Base-by-base conservation (phyloP, 2,329 filamentous ascomycete genomes). In the Ceratocystis huliohia region DNA sequence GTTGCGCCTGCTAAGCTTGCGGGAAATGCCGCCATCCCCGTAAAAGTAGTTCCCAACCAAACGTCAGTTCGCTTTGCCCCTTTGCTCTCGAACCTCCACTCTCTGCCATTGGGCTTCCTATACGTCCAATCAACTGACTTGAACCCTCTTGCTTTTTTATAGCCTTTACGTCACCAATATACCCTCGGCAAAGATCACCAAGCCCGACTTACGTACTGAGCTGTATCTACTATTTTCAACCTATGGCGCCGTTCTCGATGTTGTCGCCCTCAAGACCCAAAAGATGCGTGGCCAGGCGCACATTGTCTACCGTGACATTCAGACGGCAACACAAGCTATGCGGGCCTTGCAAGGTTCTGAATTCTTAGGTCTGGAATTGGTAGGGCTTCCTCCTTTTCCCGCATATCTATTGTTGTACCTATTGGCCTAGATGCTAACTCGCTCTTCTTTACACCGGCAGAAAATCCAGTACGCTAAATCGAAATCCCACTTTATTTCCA, bases 231-330 rank as follows among this genome's bases (percentile, higher is more conserved):
- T 97, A 13, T 97, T 97, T 75, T 91, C 91, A 10, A 96, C 91
- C 15, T 96, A 96, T 74, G 94, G 94, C 50, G 86, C 91, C 0
- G 88, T 99, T 17, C 84, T 99, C 67, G 94, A 99, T 74, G 84
- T 99, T 22, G 88, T 96, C 62, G 89, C 90, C 37, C 80, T 96
- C 71, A 95, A 91, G 78, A 96, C 90, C 1, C 81, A 82, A 75
- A 91, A 91, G 78, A 96, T 97, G 92, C 88, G 94, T 63, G 94
- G 94, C 2, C 94, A 99, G 77, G 94, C 94, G 69, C 94, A 97
- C 73, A 80, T 99, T 68, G 88, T 94, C 15, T 97, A 91, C 75
- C 84, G 89, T 67, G 93, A 99, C 74, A 81, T 93, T 44, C 88
- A 96, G 70, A 86, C 90, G n/a, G 91, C 91, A 64, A 96, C 92